Evolutionary conservation across 1,284 basidiomycete genomes (phyloP).

Genomic region (Ceratobasidium theobromae): DNA sequence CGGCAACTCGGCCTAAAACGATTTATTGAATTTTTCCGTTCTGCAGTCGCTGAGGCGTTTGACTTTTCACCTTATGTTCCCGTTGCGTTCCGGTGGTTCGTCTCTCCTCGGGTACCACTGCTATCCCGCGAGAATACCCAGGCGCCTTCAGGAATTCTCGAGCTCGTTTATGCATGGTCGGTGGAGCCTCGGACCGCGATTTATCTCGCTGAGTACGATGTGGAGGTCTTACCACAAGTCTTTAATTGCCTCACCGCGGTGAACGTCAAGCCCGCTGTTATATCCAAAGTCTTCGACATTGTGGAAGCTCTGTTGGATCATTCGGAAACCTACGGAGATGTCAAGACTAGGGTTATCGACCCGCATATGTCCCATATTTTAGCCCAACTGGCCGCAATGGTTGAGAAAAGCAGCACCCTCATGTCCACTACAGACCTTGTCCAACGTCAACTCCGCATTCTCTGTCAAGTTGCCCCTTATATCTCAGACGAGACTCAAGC

Average conservation of each 20-base stretch:
- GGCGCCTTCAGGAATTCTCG: conserved; percentile 85
- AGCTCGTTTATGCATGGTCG: conserved; percentile 84
- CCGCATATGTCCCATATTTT: conserved; percentile 80
- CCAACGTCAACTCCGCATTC: conserved; percentile 79
- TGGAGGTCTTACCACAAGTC: conserved; percentile 69
- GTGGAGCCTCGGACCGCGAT: conserved; percentile 56
- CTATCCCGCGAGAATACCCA: conserved; percentile 90
- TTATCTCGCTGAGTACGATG: conserved; percentile 72
- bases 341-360: conserved; percentile 63
- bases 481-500: conserved; percentile 74
- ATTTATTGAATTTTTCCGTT: conserved; percentile 79
- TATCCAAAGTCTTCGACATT: conserved; percentile 83
- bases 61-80: conserved; percentile 74
- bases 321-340: conserved; percentile 52
- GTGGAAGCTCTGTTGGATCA: conserved; percentile 71
- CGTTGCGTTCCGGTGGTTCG: conserved; percentile 67
- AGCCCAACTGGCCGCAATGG: conserved; percentile 68
- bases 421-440: conserved; percentile 67
- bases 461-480: conserved; percentile 79
- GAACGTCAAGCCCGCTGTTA: conserved; percentile 85
- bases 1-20: conserved; percentile 86
- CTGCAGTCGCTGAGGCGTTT: conserved; percentile 61
- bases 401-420: conserved; percentile 54
- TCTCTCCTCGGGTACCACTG: conserved; percentile 77
- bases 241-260: conserved; percentile 80